Conservation (phyloP, 768 basidiomycete species). For the Serpula lacrymans region DNA sequence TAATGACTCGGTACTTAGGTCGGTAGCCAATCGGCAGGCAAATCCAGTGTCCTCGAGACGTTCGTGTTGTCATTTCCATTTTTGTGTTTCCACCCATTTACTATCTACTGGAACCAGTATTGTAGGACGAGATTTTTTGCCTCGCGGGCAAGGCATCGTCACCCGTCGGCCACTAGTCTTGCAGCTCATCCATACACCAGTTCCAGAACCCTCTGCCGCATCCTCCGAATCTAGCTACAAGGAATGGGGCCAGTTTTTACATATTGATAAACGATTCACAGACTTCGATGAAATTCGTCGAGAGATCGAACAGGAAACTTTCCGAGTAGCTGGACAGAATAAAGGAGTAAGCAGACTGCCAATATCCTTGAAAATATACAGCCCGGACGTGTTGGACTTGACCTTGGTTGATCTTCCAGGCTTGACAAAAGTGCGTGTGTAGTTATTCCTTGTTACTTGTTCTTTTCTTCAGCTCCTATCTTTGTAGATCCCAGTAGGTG, state of each 20-base stretch:
- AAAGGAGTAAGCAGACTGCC: slow-evolving; percentile 97
- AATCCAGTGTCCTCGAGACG: slow-evolving; percentile 96
- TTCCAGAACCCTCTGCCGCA: slow-evolving; percentile 43
- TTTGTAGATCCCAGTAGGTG: slow-evolving; percentile 84
- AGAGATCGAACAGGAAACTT: slow-evolving; percentile 98
- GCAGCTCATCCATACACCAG: slow-evolving; percentile 90
- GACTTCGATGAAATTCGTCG: slow-evolving; percentile 92
- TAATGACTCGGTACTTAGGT: slow-evolving; percentile 48
- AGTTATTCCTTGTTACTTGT: background rate
- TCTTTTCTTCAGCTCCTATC: background rate
- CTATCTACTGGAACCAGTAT: slow-evolving; percentile 49
- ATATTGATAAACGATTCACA: slow-evolving; percentile 94
- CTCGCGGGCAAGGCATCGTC: slow-evolving; percentile 90
- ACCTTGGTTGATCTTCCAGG: slow-evolving; percentile 97
- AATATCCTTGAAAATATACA: slow-evolving; percentile 93
- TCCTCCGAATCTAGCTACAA: slow-evolving; percentile 44
- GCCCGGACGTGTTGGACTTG: slow-evolving; percentile 91
- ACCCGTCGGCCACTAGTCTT: slow-evolving; percentile 94
- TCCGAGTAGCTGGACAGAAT: slow-evolving; percentile 95
- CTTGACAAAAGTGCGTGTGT: slow-evolving; percentile 81
- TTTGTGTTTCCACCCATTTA: background rate
- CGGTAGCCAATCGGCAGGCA: slow-evolving; percentile 94
- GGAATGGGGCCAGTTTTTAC: slow-evolving; percentile 98
- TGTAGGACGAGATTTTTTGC: slow-evolving; percentile 90
- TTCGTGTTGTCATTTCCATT: slow-evolving; percentile 37